These are phyloP conservation scores for Plasmodium blacklocki DNA, from an alignment of 169 alveolate genomes.

Conservation along the genomic window DNA sequence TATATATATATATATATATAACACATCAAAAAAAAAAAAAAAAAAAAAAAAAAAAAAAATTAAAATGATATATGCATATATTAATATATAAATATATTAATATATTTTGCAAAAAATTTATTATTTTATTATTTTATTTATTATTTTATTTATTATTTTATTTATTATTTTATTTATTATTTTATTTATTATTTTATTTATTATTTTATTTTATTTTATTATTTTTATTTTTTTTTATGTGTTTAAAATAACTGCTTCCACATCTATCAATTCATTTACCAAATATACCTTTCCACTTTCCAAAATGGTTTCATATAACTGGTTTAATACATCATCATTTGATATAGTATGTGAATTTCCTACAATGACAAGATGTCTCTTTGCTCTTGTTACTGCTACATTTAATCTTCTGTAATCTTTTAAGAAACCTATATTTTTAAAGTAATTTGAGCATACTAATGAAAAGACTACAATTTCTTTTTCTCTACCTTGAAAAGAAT, in stretches of 20 bases:
- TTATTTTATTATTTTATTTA: no score
- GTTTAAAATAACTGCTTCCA: constrained; percentile 13
- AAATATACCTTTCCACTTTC: constrained; percentile 40
- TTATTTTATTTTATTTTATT: no score
- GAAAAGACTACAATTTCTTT: constrained; percentile 75
- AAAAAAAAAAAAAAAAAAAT: neutral
- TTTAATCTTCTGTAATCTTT: constrained; percentile 88
- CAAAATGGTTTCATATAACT: constrained; percentile 57
- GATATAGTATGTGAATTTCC: constrained; percentile 85
- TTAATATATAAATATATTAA: no score
- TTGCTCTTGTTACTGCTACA: constrained; percentile 91
- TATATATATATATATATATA: neutral
- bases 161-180: no score
- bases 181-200: no score
- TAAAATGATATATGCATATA: neutral
- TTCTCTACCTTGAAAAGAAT: constrained; percentile 78
- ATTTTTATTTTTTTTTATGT: no score
- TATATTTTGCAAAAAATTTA: no score
- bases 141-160: no score
- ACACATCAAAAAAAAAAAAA: neutral
- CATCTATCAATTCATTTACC: constrained; percentile 59
- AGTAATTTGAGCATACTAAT: constrained; percentile 68
- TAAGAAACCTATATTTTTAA: constrained; percentile 85
- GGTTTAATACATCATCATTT: constrained; percentile 41
- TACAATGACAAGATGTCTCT: constrained; percentile 84